These are phyloP conservation scores for Pulveroboletus sp. DNA, from an alignment of 768 basidiomycete genomes.

Conservation along the genomic window DNA sequence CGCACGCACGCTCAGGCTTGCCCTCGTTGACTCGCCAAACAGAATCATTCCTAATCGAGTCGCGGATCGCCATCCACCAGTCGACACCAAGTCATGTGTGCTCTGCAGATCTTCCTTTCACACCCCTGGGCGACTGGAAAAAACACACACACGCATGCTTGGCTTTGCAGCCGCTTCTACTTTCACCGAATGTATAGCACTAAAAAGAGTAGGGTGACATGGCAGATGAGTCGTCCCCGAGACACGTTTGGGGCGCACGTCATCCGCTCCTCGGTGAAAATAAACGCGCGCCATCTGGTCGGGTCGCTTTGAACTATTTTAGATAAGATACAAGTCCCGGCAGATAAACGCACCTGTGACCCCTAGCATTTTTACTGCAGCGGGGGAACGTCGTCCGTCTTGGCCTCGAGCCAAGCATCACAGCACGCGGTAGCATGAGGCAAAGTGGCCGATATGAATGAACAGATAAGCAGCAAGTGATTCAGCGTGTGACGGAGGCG, in stretches of 20 bases:
- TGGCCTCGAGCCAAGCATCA: neutral
- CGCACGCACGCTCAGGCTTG: too few relatives aligned
- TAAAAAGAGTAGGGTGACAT: neutral
- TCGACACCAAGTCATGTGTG: too few relatives aligned
- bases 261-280: neutral
- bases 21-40: too few relatives aligned
- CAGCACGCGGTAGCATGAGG: neutral
- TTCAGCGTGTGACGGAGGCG: neutral
- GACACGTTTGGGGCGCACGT: neutral
- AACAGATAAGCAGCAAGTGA: neutral
- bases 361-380: neutral
- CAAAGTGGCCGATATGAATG: neutral
- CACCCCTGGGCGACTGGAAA: neutral
- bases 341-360: constrained; percentile 5
- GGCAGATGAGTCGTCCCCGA: neutral
- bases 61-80: neutral
- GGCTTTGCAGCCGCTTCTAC: neutral
- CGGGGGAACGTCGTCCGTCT: neutral
- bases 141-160: neutral
- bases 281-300: neutral
- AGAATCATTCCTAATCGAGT: neutral
- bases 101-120: too few relatives aligned
- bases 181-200: neutral
- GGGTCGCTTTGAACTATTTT: neutral
- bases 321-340: constrained; percentile 1